phyloP scores from a whole-genome alignment of 495 filamentous ascomycete genomes.

The Neurospora sp. region DNA sequence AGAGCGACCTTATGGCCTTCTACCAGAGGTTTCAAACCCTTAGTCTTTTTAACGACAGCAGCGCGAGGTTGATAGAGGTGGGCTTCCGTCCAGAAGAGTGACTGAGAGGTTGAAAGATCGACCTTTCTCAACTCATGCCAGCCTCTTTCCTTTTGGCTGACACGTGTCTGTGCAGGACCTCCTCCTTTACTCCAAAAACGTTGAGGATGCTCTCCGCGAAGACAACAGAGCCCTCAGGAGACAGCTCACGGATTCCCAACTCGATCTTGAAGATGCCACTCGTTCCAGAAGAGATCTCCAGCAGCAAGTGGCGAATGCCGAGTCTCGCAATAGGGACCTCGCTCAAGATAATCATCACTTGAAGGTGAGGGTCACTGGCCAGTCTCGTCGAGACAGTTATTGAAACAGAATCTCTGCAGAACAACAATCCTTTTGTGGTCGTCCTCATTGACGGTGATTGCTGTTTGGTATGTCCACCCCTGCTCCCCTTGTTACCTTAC shows the following conservation, averaged over 20 bases:
- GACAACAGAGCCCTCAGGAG: slow-evolving; percentile 27
- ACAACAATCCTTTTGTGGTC: slow-evolving; percentile 63
- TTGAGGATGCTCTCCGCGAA: slow-evolving; percentile 23
- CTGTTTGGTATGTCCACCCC: slow-evolving; percentile 45
- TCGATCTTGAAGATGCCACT: slow-evolving; percentile 33
- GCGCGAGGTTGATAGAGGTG: slow-evolving; percentile 29
- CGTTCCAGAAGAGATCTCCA: slow-evolving; percentile 34
- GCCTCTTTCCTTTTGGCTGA: background rate
- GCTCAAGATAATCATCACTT: slow-evolving; percentile 22
- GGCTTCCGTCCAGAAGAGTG: slow-evolving; percentile 4
- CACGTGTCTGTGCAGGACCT: slow-evolving; percentile 27
- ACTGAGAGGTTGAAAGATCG: background rate
- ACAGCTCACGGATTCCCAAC: slow-evolving; percentile 24
- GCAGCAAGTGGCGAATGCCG: slow-evolving; percentile 18
- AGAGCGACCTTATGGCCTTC: slow-evolving; percentile 25
- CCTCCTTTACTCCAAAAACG: slow-evolving; percentile 24
- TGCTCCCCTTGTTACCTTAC: background rate
- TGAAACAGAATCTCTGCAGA: slow-evolving; percentile 35
- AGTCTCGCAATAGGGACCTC: background rate
- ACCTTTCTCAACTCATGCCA: slow-evolving; percentile 1
- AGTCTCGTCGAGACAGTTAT: slow-evolving; percentile 5
- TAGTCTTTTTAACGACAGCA: slow-evolving; percentile 22
- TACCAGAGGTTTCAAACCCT: slow-evolving; percentile 31
- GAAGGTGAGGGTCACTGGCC: slow-evolving; percentile 22
- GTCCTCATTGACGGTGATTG: slow-evolving; percentile 71